A percentile compares a stretch with the other conserved stretches of the same genome.
phyloP scores from a whole-genome alignment of 2,329 filamentous ascomycete genomes.

The Metarhizium sp. region DNA sequence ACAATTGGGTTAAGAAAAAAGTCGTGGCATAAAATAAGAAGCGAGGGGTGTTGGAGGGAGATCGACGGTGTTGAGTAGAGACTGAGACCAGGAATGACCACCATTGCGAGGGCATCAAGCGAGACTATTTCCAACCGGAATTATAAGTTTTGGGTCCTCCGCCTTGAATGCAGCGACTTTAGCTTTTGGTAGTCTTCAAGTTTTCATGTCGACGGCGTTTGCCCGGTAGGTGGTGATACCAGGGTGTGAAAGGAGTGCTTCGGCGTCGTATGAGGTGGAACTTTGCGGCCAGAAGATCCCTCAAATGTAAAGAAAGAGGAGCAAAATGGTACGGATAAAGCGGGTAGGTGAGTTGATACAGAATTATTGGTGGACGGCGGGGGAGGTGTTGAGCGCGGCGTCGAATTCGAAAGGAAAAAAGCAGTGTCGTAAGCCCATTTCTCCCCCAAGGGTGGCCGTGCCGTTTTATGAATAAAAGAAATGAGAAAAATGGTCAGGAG shows the following conservation, averaged over 20 bases:
- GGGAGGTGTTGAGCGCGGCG: neutral
- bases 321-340: neutral
- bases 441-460: constrained; percentile 5
- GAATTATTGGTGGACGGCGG: neutral
- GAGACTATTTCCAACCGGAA: neutral
- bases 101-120: neutral
- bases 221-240: neutral
- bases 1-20: constrained; percentile 4
- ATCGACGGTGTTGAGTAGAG: constrained; percentile 18
- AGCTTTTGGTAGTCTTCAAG: neutral
- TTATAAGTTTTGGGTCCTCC: neutral
- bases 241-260: constrained; percentile 2
- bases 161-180: neutral
- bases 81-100: constrained; percentile 10
- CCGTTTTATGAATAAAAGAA: neutral
- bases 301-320: neutral
- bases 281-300: neutral
- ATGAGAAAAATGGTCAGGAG: constrained; percentile 9
- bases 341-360: constrained; percentile 1
- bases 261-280: neutral
- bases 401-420: neutral
- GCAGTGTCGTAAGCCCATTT: neutral
- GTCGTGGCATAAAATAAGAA: constrained; percentile 1
- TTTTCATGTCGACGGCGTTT: neutral
- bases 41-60: constrained; percentile 8